Conservation (phyloP, 768 basidiomycete species). For the Amanita jacksonii region DNA sequence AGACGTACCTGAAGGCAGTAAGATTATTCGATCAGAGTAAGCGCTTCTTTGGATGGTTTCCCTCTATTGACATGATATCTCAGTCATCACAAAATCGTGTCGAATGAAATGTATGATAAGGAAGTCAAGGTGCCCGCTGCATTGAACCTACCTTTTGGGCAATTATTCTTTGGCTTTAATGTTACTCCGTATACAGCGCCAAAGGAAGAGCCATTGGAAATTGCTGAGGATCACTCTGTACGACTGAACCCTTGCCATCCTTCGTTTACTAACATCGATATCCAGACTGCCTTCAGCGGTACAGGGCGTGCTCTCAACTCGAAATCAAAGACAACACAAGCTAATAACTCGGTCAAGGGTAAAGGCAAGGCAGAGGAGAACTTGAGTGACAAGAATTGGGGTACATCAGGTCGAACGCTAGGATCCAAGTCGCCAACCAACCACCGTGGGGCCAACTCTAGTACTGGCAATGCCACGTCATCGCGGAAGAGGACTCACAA, state of each 20-base stretch:
- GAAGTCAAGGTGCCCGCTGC: conserved; percentile 81
- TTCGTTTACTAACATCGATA: conserved; percentile 17
- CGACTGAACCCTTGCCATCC: neutral
- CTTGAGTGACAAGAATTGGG: conserved; percentile 26
- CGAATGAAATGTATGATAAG: conserved; percentile 66
- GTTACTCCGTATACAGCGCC: conserved; percentile 59
- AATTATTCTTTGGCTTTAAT: conserved; percentile 95
- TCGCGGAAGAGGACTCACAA: conserved; percentile 30
- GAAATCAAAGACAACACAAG: conserved; percentile 22
- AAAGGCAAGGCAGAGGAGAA: conserved; percentile 49
- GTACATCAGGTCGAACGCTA: conserved; percentile 41
- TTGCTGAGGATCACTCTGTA: conserved; percentile 22
- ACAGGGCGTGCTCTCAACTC: conserved; percentile 55
- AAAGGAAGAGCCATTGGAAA: conserved; percentile 19
- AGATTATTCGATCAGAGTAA: conserved; percentile 86
- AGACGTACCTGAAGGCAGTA: conserved; percentile 69
- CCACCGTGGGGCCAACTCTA: conserved; percentile 29
- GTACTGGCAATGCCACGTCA: conserved; percentile 43
- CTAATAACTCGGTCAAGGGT: neutral
- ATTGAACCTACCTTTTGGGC: conserved; percentile 83
- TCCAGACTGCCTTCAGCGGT: conserved; percentile 47
- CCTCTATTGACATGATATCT: conserved; percentile 10
- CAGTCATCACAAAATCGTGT: conserved; percentile 79
- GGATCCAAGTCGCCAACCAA: conserved; percentile 28
- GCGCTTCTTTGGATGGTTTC: conserved; percentile 20